A percentile compares a stretch with the other conserved stretches of the same genome.
phyloP scores from a whole-genome alignment of 2,329 filamentous ascomycete genomes.

The Cryphonectria carpinicola region DNA sequence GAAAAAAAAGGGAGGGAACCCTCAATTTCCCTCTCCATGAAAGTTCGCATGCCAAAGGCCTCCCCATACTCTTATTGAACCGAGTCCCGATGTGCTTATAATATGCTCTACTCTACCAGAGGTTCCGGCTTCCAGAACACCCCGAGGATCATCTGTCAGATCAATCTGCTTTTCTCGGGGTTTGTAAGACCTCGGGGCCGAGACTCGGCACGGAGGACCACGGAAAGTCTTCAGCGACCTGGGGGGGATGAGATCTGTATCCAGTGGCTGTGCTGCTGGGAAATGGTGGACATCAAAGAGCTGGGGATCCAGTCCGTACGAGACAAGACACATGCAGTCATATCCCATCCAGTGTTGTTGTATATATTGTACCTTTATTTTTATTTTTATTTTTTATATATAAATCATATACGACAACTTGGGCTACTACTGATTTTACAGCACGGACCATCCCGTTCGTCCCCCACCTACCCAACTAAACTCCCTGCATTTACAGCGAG shows the following conservation, averaged over 20 bases:
- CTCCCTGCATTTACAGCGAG: background rate
- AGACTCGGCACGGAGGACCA: background rate
- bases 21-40: background rate
- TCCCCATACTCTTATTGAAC: background rate
- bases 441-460: slow-evolving; percentile 2
- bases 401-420: no score
- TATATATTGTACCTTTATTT: background rate
- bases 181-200: background rate
- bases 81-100: background rate
- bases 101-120: background rate
- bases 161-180: background rate
- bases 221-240: background rate
- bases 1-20: background rate
- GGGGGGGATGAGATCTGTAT: background rate
- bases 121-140: background rate
- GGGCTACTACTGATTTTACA: background rate
- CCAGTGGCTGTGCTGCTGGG: background rate
- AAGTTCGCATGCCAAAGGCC: background rate
- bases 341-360: background rate
- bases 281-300: background rate
- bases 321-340: background rate
- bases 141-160: background rate
- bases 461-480: background rate
- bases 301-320: background rate
- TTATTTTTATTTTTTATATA: no score